These are phyloP conservation scores for Ophiostoma tasmaniense DNA, from an alignment of 2,329 filamentous ascomycete genomes.

Conservation along the genomic window DNA sequence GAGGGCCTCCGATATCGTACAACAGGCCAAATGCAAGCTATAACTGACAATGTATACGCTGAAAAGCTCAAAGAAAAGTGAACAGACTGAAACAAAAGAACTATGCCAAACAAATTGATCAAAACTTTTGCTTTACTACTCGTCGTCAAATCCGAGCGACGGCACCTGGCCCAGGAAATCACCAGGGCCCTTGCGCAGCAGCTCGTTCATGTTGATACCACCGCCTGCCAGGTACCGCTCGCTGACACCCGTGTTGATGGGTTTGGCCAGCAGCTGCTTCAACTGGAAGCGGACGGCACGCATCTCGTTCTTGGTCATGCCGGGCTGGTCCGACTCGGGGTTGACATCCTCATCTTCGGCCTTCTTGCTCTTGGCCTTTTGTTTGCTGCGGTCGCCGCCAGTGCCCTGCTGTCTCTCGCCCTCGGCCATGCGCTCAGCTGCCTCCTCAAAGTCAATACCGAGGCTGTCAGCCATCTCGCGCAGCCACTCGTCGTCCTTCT, in stretches of 20 bases:
- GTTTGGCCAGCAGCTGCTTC: constrained; percentile 57
- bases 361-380: constrained; percentile 64
- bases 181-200: constrained; percentile 35
- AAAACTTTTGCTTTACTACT: background rate
- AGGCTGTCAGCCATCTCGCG: constrained; percentile 80
- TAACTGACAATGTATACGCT: background rate
- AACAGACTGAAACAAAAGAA: too few species aligned
- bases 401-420: constrained; percentile 37
- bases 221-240: constrained; percentile 46
- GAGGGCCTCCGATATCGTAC: background rate
- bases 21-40: constrained; percentile 6
- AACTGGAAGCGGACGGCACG: constrained; percentile 62
- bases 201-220: constrained; percentile 14
- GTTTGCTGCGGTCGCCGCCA: constrained; percentile 35
- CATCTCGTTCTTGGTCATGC: constrained; percentile 65
- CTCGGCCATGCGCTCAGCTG: constrained; percentile 11
- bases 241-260: constrained; percentile 81
- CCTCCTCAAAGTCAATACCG: constrained; percentile 89
- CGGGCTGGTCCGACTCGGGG: constrained; percentile 62
- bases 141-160: constrained; percentile 31
- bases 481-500: constrained; percentile 77
- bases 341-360: constrained; percentile 64
- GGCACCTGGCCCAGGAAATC: constrained; percentile 53
- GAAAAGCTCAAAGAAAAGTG: background rate
- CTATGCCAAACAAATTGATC: background rate